phyloP scores from a whole-genome alignment of 768 basidiomycete genomes.

The Lentinula boryana region DNA sequence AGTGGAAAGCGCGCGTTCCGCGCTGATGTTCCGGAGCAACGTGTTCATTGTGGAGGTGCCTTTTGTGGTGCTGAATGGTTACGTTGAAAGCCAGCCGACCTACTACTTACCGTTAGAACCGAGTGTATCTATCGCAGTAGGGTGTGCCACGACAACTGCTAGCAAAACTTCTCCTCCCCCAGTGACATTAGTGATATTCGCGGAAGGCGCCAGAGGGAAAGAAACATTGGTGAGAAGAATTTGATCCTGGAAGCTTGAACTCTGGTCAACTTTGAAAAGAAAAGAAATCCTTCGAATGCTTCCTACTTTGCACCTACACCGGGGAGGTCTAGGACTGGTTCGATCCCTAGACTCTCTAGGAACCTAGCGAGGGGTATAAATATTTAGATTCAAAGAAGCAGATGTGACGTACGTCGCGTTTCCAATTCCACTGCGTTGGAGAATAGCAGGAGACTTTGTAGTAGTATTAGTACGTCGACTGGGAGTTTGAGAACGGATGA shows the following conservation, averaged over 20 bases:
- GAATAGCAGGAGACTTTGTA: conserved; percentile 9
- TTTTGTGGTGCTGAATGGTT: neutral
- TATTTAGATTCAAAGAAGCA: neutral
- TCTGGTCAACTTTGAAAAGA: neutral
- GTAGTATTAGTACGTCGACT: neutral
- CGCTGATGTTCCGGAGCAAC: conserved; percentile 5
- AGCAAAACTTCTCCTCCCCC: conserved; percentile 4
- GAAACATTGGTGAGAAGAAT: conserved; percentile 12
- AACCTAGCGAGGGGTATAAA: neutral
- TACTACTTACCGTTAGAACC: conserved; percentile 9
- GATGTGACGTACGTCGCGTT: conserved; percentile 8
- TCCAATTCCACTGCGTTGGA: conserved; percentile 13
- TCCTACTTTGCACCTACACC: conserved; percentile 13
- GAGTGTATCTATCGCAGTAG: conserved; percentile 10
- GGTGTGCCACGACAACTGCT: conserved; percentile 9
- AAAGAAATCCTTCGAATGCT: neutral
- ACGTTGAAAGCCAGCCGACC: neutral
- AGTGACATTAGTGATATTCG: conserved; percentile 9
- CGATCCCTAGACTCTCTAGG: conserved; percentile 10
- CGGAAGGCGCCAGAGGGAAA: conserved; percentile 5
- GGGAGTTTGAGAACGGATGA: neutral
- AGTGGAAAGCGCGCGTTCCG: conserved; percentile 9
- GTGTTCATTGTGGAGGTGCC: neutral
- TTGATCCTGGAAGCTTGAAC: conserved; percentile 12
- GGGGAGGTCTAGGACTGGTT: conserved; percentile 12